phyloP scores from a whole-genome alignment of 2,329 filamentous ascomycete species.

The Trichoderma hamatum region DNA sequence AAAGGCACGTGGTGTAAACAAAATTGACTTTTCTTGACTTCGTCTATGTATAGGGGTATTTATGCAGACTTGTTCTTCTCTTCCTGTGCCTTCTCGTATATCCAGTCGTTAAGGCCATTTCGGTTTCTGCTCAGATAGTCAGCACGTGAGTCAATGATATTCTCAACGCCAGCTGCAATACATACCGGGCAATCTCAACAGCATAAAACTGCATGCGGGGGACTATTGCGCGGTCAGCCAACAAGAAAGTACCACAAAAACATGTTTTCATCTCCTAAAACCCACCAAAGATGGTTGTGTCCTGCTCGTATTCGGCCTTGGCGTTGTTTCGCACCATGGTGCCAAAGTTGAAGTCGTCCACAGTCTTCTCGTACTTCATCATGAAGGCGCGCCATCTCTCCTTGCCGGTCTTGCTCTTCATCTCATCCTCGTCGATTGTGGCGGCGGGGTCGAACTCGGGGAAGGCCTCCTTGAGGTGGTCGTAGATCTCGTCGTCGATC shows the following conservation, averaged over 20 bases:
- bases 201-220: constrained; percentile 62
- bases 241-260: no score
- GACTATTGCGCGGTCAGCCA: constrained; percentile 40
- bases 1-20: neutral
- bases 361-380: constrained; percentile 87
- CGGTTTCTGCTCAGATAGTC: constrained; percentile 67
- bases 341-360: constrained; percentile 98
- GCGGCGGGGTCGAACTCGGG: constrained; percentile 86
- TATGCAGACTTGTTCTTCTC: constrained; percentile 46
- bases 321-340: constrained; percentile 83
- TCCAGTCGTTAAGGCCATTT: constrained; percentile 91
- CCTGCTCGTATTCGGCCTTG: constrained; percentile 81
- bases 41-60: constrained; percentile 10
- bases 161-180: neutral
- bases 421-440: constrained; percentile 84
- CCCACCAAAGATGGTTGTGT: constrained; percentile 89
- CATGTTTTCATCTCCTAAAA: neutral
- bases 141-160: neutral
- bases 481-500: constrained; percentile 91
- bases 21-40: constrained; percentile 2
- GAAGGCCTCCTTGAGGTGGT: constrained; percentile 84
- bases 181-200: constrained; percentile 52
- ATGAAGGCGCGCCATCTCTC: constrained; percentile 94
- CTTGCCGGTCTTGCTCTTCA: constrained; percentile 98
- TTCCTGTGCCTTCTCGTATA: constrained; percentile 80